Evolutionary conservation across 192 early-diverging fungal species (phyloP).

Genomic region (Fimicolochytrium jonesii): DNA sequence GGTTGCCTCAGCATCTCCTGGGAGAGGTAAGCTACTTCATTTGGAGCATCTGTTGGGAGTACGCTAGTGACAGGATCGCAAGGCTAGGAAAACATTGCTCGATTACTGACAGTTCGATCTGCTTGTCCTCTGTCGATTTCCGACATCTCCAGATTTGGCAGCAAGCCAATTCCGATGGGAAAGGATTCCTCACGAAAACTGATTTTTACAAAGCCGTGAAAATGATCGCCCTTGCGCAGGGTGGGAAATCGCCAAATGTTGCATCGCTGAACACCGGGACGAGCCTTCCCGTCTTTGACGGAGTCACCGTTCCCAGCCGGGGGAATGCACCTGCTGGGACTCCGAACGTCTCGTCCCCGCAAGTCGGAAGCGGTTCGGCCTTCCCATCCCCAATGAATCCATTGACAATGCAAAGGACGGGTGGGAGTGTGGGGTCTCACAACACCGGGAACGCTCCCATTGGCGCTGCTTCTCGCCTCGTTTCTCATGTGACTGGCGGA

Average conservation of each 20-base stretch:
- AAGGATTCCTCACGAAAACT: conserved; percentile 66
- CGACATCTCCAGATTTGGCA: conserved; percentile 83
- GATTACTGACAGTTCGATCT: background rate
- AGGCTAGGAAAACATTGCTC: too few species aligned
- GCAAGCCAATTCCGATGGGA: conserved; percentile 69
- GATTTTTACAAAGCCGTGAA: conserved; percentile 82
- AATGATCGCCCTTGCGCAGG: conserved; percentile 82
- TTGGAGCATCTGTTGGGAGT: too few species aligned
- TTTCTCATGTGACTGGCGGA: conserved; percentile 9
- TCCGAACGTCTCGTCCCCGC: conserved; percentile 3
- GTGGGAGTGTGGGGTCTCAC: background rate
- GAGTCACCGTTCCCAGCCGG: conserved; percentile 8
- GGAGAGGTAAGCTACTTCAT: conserved; percentile 30
- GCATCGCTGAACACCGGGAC: conserved; percentile 42
- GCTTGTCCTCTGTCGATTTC: background rate
- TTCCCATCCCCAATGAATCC: too few species aligned
- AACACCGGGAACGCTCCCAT: background rate
- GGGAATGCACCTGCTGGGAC: too few species aligned
- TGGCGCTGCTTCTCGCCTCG: background rate
- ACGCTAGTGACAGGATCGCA: too few species aligned
- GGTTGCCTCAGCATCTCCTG: conserved; percentile 32
- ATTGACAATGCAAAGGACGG: background rate
- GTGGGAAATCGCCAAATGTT: conserved; percentile 55
- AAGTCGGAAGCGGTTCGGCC: too few species aligned
- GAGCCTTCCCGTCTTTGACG: conserved; percentile 21